Evolutionary conservation across 345 rosid genomes (phyloP), one percentile per base, ranked within the genome.

Genomic region (Salix brachista): DNA sequence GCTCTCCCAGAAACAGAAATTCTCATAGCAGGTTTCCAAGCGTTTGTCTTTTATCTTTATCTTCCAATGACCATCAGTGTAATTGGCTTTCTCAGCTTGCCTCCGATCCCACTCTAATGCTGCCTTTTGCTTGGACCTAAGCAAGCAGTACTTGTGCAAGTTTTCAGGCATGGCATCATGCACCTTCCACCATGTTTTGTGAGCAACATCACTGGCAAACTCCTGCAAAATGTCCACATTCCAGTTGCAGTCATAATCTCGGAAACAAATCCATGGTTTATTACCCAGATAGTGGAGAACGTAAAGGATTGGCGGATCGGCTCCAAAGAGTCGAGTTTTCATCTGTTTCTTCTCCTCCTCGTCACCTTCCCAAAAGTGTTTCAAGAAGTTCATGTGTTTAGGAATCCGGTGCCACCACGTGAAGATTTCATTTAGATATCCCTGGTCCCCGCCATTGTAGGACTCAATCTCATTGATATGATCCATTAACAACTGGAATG

Each of bases 321-420:
- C 91, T 56, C 92, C 96, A 66, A 92, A 94, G 50, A 94, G 90
- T 2, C 65, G 86, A 30, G 80, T 87, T 81, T 94, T 94, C 90
- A 74, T 79, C 70, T 79, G 87, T 74, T 91, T 94, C 78, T 84
- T 91, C 87, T 89, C 98, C 46, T 85, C 85, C 80, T 87, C 86
- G 19, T 94, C 97, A 0, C 98, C 98, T 82, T 92, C 98, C 98
- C 97, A 92, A 76, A 87, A 94, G 69, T 94, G 98, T 83, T 94
- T 94, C 89, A 94, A 82, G 86, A 92, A 92, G 84, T 94, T 94
- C 97, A 94, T 91, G 83, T 85, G 96, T 69, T 86, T 91, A 0
- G 97, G 98, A 61, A 94, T 92, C 73, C 96, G 89, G 86, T 94
- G 98, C 98, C 98, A 94, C 97, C 96, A 94, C n/a, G 96, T 94